A percentile compares a stretch with the other conserved stretches of the same genome.
Evolutionary conservation across 495 filamentous ascomycete genomes (phyloP).

Genomic region (Penicillium longicatenatum): DNA sequence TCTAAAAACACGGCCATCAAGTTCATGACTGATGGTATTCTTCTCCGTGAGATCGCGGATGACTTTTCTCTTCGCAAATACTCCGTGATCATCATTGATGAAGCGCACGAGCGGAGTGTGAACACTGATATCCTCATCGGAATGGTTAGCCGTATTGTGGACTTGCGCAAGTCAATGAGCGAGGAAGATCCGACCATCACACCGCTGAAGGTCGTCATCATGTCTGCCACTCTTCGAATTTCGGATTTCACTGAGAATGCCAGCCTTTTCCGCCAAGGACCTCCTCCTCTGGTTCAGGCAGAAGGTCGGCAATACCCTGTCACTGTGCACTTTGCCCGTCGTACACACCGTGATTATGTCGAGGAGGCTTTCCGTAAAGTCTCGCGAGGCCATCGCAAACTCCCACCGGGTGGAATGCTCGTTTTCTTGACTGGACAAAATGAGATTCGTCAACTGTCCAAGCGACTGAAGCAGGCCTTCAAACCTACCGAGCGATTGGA

Average conservation of each 20-base stretch:
- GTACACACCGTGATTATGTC: slow-evolving; percentile 83
- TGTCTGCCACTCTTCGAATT: slow-evolving; percentile 93
- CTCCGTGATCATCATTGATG: slow-evolving; percentile 91
- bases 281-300: slow-evolving; percentile 82
- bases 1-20: slow-evolving; percentile 89
- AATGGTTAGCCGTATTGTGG: slow-evolving; percentile 90
- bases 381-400: slow-evolving; percentile 81
- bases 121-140: slow-evolving; percentile 98
- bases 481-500: slow-evolving; percentile 56
- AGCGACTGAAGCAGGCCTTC: slow-evolving; percentile 74
- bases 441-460: slow-evolving; percentile 80
- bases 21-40: slow-evolving; percentile 98
- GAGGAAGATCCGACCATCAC: slow-evolving; percentile 62
- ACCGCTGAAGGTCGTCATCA: slow-evolving; percentile 92
- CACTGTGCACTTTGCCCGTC: slow-evolving; percentile 82
- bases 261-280: slow-evolving; percentile 69
- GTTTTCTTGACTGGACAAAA: slow-evolving; percentile 95
- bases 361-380: slow-evolving; percentile 89
- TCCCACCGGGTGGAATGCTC: slow-evolving; percentile 89
- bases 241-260: slow-evolving; percentile 87
- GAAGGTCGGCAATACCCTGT: slow-evolving; percentile 95
- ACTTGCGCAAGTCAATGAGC: slow-evolving; percentile 66
- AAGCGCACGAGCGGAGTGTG: slow-evolving; percentile 95
- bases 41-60: slow-evolving; percentile 86
- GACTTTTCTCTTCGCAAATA: slow-evolving; percentile 94